phyloP scores from a whole-genome alignment of 75 land plant species.

The Sequoia sempervirens region DNA sequence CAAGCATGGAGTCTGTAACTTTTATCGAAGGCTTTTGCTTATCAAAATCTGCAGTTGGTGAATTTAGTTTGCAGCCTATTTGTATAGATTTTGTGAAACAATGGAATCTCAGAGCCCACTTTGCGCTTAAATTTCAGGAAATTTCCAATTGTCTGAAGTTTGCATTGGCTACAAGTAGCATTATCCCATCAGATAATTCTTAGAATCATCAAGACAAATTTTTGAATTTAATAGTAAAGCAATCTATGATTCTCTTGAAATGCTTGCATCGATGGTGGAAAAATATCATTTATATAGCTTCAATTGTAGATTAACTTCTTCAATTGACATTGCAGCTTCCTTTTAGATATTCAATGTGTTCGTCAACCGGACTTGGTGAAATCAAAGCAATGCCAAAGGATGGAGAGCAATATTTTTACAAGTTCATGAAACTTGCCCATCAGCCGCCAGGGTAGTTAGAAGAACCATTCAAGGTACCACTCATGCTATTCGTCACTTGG shows the following conservation, averaged over 20 bases:
- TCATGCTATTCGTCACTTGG: too few relatives aligned
- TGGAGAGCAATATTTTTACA: too few relatives aligned
- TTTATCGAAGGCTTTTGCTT: conserved; percentile 85
- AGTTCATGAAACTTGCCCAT: too few relatives aligned
- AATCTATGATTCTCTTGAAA: conserved; percentile 54
- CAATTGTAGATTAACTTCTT: too few relatives aligned
- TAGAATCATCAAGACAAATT: conserved; percentile 17
- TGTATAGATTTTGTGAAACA: conserved; percentile 82
- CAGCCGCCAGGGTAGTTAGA: too few relatives aligned
- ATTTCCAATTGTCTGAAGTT: conserved; percentile 78
- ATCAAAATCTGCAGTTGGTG: conserved; percentile 68
- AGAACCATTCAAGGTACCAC: too few relatives aligned
- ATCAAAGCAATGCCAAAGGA: too few relatives aligned
- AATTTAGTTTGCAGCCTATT: conserved; percentile 59
- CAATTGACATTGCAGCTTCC: conserved; percentile 76
- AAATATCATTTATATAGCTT: too few relatives aligned
- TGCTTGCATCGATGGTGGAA: too few relatives aligned
- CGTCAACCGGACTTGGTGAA: conserved; percentile 71
- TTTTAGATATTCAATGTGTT: conserved; percentile 85
- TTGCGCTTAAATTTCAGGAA: conserved; percentile 92
- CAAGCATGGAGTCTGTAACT: conserved; percentile 75
- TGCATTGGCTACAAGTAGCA: conserved; percentile 36
- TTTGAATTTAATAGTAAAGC: conserved; percentile 40
- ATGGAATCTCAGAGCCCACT: conserved; percentile 92
- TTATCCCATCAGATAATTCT: conserved; percentile 24